Conservation (phyloP, 805 yeast species). For the Osmozyma mogii region DNA sequence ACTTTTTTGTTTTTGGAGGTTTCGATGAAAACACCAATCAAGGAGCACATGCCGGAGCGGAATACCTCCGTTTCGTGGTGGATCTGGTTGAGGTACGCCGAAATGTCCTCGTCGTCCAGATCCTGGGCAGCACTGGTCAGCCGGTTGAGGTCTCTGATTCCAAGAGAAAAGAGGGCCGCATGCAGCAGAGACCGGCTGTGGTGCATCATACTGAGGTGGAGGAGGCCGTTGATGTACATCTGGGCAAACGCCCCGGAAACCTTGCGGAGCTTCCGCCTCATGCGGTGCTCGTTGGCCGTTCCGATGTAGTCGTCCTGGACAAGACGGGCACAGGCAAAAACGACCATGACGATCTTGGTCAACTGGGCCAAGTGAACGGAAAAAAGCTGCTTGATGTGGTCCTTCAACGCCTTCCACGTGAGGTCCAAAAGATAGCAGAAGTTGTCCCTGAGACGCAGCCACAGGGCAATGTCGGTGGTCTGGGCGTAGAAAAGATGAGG, state of each 20-base stretch:
- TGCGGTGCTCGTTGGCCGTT: constrained; percentile 38
- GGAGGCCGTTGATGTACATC: constrained; percentile 54
- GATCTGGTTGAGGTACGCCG: constrained; percentile 29
- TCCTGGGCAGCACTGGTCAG: constrained; percentile 6
- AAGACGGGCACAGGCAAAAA: constrained; percentile 50
- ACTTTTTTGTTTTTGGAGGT: constrained; percentile 28
- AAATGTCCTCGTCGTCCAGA: constrained; percentile 5
- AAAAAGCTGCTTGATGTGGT: constrained; percentile 44
- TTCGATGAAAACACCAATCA: constrained; percentile 23
- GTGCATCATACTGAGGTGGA: constrained; percentile 45
- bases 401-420: constrained; percentile 43
- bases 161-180: constrained; percentile 24
- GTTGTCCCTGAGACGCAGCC: constrained; percentile 49
- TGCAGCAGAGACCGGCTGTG: constrained; percentile 15
- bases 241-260: constrained; percentile 51
- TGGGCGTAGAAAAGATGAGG: constrained; percentile 48
- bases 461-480: constrained; percentile 48
- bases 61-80: constrained; percentile 32
- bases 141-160: constrained; percentile 20
- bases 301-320: constrained; percentile 42
- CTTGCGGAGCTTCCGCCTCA: constrained; percentile 43
- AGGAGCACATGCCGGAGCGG: constrained; percentile 21
- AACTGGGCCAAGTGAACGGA: constrained; percentile 45
- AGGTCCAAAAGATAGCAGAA: constrained; percentile 41
- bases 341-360: constrained; percentile 43